Base-by-base conservation (phyloP, 139 green algal species). In the Chlamydomonas applanata region DNA sequence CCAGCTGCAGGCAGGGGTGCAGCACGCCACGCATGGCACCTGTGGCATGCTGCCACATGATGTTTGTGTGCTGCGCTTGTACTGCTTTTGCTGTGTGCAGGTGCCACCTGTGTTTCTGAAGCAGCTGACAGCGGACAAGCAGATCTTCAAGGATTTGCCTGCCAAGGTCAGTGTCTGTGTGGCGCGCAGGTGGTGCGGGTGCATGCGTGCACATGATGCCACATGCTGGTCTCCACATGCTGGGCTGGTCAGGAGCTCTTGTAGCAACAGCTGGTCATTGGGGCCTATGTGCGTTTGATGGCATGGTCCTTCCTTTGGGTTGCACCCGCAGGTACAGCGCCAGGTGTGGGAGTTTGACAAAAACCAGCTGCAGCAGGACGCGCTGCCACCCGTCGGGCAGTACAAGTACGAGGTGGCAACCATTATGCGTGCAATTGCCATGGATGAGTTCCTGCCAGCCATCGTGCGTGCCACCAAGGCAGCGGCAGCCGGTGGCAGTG, bases 291-390 rank as follows among this genome's bases (percentile, higher is more conserved):
- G n/a, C n/a, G n/a, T n/a, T n/a, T n/a, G n/a, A n/a, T n/a, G n/a
- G n/a, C n/a, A n/a, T n/a, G n/a, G n/a, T n/a, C n/a, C n/a, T 49
- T 49, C 40, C 7, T 11, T 11, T 49, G 40, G 7, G 40, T 49
- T 49, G 40, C 40, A 49, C 40, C 56, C 56, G 54, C 24, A 49
- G 61, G 61, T 69, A 17, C 46, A 73, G 68, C 46, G 68, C 2
- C 68, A 73, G 87, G 91, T 94, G 33, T 96, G 87, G 82, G 92
- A 96, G 82, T 89, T 93, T 74, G 91, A 97, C 86, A 91, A 88
- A 71, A 93, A 90, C 73, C 81, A 95, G 72, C 83, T 97, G 30
- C 88, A 93, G 80, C 54, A 83, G 17, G 87, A 95, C 54, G 91
- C 89, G 1, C 66, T 92, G 68, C 80, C 87, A 22, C 79, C 85